Conservation (phyloP, 2,329 filamentous ascomycete species). For the Knufia petricola region DNA sequence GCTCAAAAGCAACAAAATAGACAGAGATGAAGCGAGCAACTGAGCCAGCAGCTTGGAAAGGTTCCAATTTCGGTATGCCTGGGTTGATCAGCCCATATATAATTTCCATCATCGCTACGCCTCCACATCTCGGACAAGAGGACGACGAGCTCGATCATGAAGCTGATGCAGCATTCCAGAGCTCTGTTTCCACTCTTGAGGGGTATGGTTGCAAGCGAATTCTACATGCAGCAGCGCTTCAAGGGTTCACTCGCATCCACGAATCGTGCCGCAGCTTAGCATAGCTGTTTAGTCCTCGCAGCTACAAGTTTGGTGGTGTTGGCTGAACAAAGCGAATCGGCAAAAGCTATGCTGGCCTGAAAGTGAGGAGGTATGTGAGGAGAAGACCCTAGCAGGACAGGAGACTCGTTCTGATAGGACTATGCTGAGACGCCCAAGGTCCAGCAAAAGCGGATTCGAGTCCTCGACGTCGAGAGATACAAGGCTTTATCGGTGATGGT, state of each 20-base stretch:
- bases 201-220: not conserved
- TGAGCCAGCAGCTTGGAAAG: not conserved
- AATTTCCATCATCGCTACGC: not conserved
- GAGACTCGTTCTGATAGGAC: not conserved
- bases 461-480: not conserved
- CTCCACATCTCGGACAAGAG: constrained; percentile 16
- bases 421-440: not conserved
- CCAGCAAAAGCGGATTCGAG: no score
- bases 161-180: not conserved
- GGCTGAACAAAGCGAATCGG: not conserved
- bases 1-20: not conserved
- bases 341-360: not conserved
- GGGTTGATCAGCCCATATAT: not conserved
- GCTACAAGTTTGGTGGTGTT: not conserved
- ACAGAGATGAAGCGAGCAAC: constrained; percentile 2
- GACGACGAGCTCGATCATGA: not conserved
- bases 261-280: not conserved
- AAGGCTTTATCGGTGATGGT: not conserved
- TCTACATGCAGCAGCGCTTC: not conserved
- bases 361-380: not conserved
- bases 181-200: not conserved
- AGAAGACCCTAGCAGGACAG: not conserved
- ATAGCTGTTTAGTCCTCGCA: not conserved
- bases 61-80: not conserved
- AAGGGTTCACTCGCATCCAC: not conserved